Evolutionary conservation across 2,329 filamentous ascomycete species (phyloP), one percentile per base, ranked within the genome.

Genomic region (Colletotrichum limetticola): DNA sequence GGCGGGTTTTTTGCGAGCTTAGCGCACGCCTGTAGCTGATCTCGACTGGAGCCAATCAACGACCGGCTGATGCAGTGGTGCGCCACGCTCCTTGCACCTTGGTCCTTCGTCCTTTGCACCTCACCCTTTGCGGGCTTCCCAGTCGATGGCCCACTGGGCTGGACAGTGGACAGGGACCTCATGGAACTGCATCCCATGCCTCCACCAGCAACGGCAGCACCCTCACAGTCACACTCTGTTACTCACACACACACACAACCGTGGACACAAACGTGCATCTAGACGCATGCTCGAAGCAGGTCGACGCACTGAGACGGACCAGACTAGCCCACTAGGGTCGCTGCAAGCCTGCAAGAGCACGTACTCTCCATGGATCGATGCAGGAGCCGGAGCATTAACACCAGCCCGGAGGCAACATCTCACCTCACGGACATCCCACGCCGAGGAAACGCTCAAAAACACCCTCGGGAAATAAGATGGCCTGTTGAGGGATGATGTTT

Each of bases 21-120:
- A 74, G 75, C 76, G 75, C 71, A 74, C 62, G 37, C 72, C 76
- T 78, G 77, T 77, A 79, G 77, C 76, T 76, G 78, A 77, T 71
- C 68, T 74, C 57, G 59, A 61, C 61, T 68, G 76, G 74, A 76
- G 69, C 81, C 81, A 82, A 82, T 83, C 77, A 81, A 76, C 75
- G 55, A 22, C 75, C 71, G 70, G 65, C 65, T 71, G 49, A 52
- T 73, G 67, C 71, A 70, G 70, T 74, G 67, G 76, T 75, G 75
- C 77, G 79, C 78, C 78, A 80, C 76, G 76, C 76, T 56, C 62
- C 32, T 65, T 57, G 52, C 76, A 75, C 76, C 71, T 70, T 61
- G 69, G 14, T 19, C 37, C 37, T 42, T 42, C 37, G 37, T 42
- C 37, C 37, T 42, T 42, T 42, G 37, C 37, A 42, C 37, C 37